Percentiles rank a stretch among this genome's conserved stretches.
These are phyloP conservation scores for Monarda citriodora DNA, from an alignment of 305 asterid species.

Conservation along the genomic window DNA sequence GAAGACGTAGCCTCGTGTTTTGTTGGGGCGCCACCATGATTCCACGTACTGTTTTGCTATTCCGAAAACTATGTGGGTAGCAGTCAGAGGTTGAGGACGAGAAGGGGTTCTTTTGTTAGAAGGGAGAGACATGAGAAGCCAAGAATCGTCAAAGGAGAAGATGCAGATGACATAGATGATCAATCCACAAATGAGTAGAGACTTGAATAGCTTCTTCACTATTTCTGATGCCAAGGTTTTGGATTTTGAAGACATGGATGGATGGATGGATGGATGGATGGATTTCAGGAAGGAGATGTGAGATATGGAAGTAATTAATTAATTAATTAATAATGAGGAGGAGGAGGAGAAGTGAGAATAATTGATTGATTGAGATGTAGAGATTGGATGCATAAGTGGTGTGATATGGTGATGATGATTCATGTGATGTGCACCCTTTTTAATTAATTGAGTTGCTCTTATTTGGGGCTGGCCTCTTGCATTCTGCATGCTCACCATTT, in stretches of 20 bases:
- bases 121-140: no score
- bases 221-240: not conserved
- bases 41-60: slow-evolving; percentile 7
- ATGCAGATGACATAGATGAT: slow-evolving; percentile 5
- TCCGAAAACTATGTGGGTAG: slow-evolving; percentile 11
- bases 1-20: slow-evolving; percentile 6
- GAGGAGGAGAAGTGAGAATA: no score
- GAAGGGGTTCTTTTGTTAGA: not conserved
- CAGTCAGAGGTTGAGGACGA: not conserved
- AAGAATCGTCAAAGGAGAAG: not conserved
- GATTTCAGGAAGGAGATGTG: not conserved
- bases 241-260: not conserved
- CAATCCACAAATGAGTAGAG: not conserved
- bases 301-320: no score
- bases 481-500: slow-evolving; percentile 3
- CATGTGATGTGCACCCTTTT: not conserved
- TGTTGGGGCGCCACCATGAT: slow-evolving; percentile 3
- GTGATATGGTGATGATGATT: not conserved
- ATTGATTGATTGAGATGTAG: not conserved
- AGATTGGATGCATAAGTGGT: not conserved
- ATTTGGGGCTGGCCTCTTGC: not conserved
- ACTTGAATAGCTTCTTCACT: not conserved
- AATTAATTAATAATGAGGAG: not conserved
- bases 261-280: no score
- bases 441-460: not conserved